Evolutionary conservation across 129 eudicot species (phyloP).

Genomic region (Chrysanthemum lavandulifolium): DNA sequence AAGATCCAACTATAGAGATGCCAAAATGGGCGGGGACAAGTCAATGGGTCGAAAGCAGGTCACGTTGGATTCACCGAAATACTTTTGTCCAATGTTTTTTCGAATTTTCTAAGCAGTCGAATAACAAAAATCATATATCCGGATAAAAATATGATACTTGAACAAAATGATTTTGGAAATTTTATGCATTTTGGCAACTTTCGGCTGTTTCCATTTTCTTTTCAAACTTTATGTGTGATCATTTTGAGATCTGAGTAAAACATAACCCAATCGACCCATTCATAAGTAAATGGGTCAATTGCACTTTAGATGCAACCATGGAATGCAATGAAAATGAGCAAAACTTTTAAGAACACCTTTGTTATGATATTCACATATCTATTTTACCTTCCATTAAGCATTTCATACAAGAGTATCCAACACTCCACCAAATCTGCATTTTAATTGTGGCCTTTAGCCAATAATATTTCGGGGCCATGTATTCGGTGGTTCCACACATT

Average conservation of each 20-base stretch:
- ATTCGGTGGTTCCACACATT: slow-evolving; percentile 93
- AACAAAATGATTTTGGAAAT: not conserved
- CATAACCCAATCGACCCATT: not conserved
- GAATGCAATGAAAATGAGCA: not conserved
- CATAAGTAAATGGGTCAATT: not conserved
- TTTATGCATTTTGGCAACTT: not conserved
- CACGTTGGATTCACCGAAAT: not conserved
- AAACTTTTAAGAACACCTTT: not conserved
- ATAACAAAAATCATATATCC: not conserved
- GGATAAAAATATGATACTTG: not conserved
- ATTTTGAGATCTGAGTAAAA: no score
- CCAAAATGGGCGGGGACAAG: no score
- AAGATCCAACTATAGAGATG: no score
- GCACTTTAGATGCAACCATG: not conserved
- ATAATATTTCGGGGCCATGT: slow-evolving; percentile 94
- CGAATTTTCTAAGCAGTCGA: not conserved
- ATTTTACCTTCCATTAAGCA: slow-evolving; percentile 80
- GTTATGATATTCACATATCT: not conserved
- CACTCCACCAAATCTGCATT: slow-evolving; percentile 98
- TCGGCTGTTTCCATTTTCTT: not conserved
- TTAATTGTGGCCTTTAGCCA: slow-evolving; percentile 84
- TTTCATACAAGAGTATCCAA: slow-evolving; percentile 87
- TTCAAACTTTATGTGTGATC: not conserved
- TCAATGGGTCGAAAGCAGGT: not conserved
- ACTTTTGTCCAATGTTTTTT: not conserved